Base-by-base conservation (phyloP, 2,329 filamentous ascomycete species). In the Aspergillus flavus region DNA sequence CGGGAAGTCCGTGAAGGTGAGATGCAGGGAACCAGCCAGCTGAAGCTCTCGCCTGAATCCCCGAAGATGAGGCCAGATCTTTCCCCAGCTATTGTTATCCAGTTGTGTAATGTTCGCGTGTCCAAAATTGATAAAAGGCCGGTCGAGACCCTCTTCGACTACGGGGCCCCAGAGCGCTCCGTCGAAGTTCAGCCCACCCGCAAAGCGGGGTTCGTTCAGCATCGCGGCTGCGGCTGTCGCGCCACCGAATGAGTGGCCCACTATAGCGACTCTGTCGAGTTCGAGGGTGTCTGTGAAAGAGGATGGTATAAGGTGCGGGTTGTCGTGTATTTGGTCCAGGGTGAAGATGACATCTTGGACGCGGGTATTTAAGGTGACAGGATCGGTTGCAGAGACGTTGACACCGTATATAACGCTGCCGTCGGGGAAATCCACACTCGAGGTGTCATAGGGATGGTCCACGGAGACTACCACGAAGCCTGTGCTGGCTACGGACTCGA, bases 221-320 rank as follows among this genome's bases (percentile, higher is more conserved):
- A 74, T 61, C 4, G 68, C 63, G 2, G 63, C 57, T 28, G 74
- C 64, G 3, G 71, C 71, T 2, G 76, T 71, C 0, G 75, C 74
- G 11, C 77, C 78, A 16, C 77, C 77, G 5, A 79, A 59, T 2
- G 77, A 79, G 53, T 80, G 77, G 4, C 78, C 78, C 3, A 77
- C 23, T 6, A 76, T 64, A 19, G 63, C 65, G n/a, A 64, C 61
- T 39, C 57, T 57, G 19, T 36, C 45, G 36, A 57, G 19, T n/a
- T 64, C 28, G 3, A 58, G 56, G 21, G 28, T 39, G 2, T 39
- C 58, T 10, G 45, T 50, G 26, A 61, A 63, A 36, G 61, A 55
- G 23, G 32, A 6, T 2, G 50, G 48, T 28, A 62, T 26, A 36
- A 62, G 36, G 14, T 7, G 32, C 4, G n/a, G 16, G 10, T 28